Percentiles rank a stretch among this genome's conserved stretches.
Evolutionary conservation across 2,329 filamentous ascomycete genomes (phyloP).

Genomic region (Amylocarpus encephaloides): DNA sequence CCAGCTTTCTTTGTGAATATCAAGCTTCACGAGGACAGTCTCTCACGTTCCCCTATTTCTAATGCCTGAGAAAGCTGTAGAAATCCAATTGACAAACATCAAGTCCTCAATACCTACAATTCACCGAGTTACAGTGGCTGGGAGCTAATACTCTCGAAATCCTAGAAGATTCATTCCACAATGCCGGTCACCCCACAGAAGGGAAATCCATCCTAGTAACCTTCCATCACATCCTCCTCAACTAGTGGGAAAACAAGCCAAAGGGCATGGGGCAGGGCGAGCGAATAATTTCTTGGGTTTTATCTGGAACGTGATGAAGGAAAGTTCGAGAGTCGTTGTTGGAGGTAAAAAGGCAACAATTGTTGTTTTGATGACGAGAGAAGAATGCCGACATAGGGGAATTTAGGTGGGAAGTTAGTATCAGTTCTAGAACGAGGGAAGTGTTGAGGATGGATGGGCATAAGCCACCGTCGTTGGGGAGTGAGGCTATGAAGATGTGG

Average conservation of each 20-base stretch:
- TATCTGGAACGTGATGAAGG: background rate
- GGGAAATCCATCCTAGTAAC: no score
- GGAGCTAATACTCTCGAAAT: no score
- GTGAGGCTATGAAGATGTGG: slow-evolving; percentile 17
- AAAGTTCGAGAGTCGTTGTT: background rate
- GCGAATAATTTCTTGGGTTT: no score
- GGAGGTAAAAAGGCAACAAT: background rate
- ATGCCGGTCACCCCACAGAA: no score
- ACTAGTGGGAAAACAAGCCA: no score
- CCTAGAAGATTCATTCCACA: no score
- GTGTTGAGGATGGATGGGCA: slow-evolving; percentile 19
- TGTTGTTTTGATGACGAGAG: no score
- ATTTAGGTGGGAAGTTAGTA: slow-evolving; percentile 20
- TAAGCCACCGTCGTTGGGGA: slow-evolving; percentile 13
- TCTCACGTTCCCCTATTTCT: background rate
- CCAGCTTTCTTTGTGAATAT: slow-evolving; percentile 20
- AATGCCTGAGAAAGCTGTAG: background rate
- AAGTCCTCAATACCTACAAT: slow-evolving; percentile 3
- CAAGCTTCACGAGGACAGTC: slow-evolving; percentile 17
- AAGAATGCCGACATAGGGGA: background rate
- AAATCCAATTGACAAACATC: slow-evolving; percentile 4
- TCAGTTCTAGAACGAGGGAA: slow-evolving; percentile 12
- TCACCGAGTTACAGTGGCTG: no score
- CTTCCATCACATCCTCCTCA: no score
- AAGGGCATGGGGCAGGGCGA: no score